These are phyloP conservation scores for Onygena corvina DNA, from an alignment of 2,329 filamentous ascomycete species.

Conservation along the genomic window DNA sequence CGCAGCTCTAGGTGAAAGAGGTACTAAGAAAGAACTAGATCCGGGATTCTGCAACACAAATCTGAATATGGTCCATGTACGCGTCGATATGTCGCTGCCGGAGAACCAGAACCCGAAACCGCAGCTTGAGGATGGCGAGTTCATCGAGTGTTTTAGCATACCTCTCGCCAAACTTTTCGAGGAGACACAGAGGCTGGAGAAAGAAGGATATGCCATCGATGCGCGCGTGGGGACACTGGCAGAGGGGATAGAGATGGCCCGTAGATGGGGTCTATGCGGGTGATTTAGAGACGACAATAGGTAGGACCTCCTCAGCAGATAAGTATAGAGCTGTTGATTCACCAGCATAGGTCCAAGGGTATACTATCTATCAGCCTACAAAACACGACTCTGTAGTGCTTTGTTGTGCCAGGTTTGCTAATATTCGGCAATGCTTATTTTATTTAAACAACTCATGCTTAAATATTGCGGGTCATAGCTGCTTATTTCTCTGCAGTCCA, in stretches of 20 bases:
- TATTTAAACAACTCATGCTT: no score
- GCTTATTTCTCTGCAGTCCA: slow-evolving; percentile 39
- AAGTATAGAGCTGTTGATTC: no score
- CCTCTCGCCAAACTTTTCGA: slow-evolving; percentile 53
- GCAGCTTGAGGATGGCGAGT: slow-evolving; percentile 65
- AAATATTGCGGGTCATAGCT: slow-evolving; percentile 23
- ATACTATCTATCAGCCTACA: no score
- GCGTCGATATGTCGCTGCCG: slow-evolving; percentile 55
- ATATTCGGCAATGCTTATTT: no score
- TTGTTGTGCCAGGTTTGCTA: no score
- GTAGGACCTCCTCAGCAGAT: no score
- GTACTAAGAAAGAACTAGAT: slow-evolving; percentile 23
- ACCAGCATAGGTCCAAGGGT: no score
- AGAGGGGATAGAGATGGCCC: slow-evolving; percentile 64
- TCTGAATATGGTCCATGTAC: slow-evolving; percentile 53
- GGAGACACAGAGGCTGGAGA: slow-evolving; percentile 54
- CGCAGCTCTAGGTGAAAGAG: no score
- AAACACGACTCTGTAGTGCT: no score
- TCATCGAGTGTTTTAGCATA: slow-evolving; percentile 66
- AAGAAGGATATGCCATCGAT: slow-evolving; percentile 64
- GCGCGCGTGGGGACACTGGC: slow-evolving; percentile 65
- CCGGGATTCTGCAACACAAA: slow-evolving; percentile 41
- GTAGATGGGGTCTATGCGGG: slow-evolving; percentile 29
- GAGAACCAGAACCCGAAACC: slow-evolving; percentile 59
- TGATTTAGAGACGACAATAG: neutral